Evolutionary conservation across 805 yeast genomes (phyloP).

Genomic region (Clavispora santaluciae): DNA sequence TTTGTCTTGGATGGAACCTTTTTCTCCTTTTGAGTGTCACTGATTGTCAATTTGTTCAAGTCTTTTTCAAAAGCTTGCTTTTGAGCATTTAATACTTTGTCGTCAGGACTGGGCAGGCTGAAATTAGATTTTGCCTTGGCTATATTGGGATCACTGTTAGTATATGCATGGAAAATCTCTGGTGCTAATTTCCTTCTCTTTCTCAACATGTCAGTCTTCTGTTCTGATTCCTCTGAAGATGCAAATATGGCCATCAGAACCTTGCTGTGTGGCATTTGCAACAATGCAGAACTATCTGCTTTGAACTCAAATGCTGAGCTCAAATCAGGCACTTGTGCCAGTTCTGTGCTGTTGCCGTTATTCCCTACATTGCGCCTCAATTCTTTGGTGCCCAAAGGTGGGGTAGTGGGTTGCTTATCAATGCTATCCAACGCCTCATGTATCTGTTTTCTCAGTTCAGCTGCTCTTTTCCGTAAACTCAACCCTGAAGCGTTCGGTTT

Average conservation of each 20-base stretch:
- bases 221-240: not conserved
- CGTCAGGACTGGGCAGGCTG: conserved; percentile 78
- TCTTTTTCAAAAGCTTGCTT: conserved; percentile 34
- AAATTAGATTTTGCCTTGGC: conserved; percentile 52
- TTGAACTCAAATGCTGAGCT: conserved; percentile 1
- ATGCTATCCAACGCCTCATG: not conserved
- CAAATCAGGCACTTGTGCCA: not conserved
- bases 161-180: conserved; percentile 29
- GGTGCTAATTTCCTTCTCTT: conserved; percentile 3
- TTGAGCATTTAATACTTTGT: conserved; percentile 58
- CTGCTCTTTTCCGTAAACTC: not conserved
- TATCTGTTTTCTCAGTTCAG: not conserved
- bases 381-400: not conserved
- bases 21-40: conserved; percentile 9
- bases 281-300: conserved; percentile 7
- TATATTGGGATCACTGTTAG: conserved; percentile 36
- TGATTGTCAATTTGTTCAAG: conserved; percentile 24
- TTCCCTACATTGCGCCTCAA: no score
- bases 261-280: conserved; percentile 4
- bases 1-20: conserved; percentile 25
- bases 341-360: not conserved
- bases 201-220: not conserved
- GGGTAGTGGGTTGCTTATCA: not conserved
- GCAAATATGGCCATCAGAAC: conserved; percentile 7
- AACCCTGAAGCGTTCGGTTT: not conserved